phyloP scores from a whole-genome alignment of 1,284 basidiomycete species.

The Ganoderma lingzhi region DNA sequence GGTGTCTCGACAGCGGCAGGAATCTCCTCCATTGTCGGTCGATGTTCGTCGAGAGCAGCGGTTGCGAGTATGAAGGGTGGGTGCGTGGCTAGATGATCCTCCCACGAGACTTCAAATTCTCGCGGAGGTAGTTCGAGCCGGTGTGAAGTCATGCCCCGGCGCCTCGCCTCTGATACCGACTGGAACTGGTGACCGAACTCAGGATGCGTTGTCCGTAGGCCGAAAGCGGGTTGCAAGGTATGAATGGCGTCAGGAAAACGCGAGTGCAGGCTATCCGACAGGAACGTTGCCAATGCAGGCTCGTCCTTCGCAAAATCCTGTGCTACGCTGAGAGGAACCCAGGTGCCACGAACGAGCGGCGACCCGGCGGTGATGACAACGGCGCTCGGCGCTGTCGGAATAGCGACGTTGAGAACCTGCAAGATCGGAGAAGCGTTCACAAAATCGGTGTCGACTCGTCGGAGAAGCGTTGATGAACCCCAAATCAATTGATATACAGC shows the following conservation, averaged over 20 bases:
- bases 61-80: conserved; percentile 41
- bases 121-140: conserved; percentile 37
- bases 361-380: conserved; percentile 56
- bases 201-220: conserved; percentile 42
- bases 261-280: conserved; percentile 65
- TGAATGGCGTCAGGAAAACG: conserved; percentile 56
- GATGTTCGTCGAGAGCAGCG: conserved; percentile 33
- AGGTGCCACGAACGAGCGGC: conserved; percentile 61
- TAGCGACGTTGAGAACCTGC: conserved; percentile 48
- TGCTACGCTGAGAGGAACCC: conserved; percentile 69
- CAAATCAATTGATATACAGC: conserved; percentile 74
- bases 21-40: conserved; percentile 34
- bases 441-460: conserved; percentile 77
- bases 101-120: conserved; percentile 39
- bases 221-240: conserved; percentile 13
- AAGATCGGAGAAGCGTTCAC: conserved; percentile 72
- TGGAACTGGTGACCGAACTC: conserved; percentile 66
- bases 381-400: conserved; percentile 49
- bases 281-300: conserved; percentile 56
- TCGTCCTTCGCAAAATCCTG: conserved; percentile 57
- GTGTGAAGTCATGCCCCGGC: conserved; percentile 35
- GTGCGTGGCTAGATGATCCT: conserved; percentile 39
- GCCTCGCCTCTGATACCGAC: conserved; percentile 54
- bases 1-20: conserved; percentile 49
- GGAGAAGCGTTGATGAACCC: conserved; percentile 59